Base-by-base conservation (phyloP, 1,139 yeast genomes). In the Lodderomyces theae region DNA sequence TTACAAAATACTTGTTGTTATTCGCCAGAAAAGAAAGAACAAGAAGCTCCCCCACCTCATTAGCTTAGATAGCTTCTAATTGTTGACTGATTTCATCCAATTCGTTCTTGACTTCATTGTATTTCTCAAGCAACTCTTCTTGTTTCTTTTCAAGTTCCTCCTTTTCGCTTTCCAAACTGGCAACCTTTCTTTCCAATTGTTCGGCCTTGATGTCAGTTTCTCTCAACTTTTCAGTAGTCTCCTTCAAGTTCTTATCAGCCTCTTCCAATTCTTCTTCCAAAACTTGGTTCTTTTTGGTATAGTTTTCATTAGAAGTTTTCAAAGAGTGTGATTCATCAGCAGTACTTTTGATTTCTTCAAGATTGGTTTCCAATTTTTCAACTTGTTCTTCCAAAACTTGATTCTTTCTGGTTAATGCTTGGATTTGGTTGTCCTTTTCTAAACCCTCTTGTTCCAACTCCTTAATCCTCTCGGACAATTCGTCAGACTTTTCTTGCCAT, bases 401-500 rank as follows among this genome's bases (percentile, higher is more conserved):
- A 72, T 90, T 92, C 74, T 88, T 90, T 73, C 95, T 89, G 51
- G 92, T 82, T 64, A 92, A 79, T 5, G 97, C 79, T 63, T 88
- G 89, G 64, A 92, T 88, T 66, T 87, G 95, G 74, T 94, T 92
- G 64, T 92, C 98, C 73, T 90, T 90, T 56, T 87, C 92, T 53
- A 86, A 75, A 62, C 78, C 77, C 59, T 89, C 96, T 69, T 89
- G 96, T 68, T 92, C 97, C 64, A 90, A 77, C 59, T 78, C 85
- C 77, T 90, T 92, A 71, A 86, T 81, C 64, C 82, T 82, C 50
- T 77, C 82, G 46, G 81, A 67, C 57, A 87, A 79, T 57, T 86
- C 96, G 59, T 92, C 98, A 48, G 94, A 85, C 74, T 89, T 87
- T 66, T 88, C 96, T 74, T 90, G 96, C 86, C 97, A 95, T 58